Percentiles rank a stretch among this genome's conserved stretches.
These are phyloP conservation scores for Dimargaris xerosporica DNA, from an alignment of 192 early-diverging fungal genomes.

Conservation along the genomic window DNA sequence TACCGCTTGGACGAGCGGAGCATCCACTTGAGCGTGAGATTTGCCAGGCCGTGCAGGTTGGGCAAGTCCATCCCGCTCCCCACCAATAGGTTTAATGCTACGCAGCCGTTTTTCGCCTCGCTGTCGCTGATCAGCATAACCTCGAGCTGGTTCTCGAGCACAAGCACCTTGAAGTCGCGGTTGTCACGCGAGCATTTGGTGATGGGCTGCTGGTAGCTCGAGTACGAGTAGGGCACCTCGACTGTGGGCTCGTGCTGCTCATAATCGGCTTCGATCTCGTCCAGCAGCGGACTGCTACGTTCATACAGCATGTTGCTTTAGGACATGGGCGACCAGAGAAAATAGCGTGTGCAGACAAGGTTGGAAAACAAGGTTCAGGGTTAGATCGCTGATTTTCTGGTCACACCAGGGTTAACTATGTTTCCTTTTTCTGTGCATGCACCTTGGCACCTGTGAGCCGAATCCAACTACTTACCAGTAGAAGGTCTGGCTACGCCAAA, in stretches of 20 bases:
- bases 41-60: neutral
- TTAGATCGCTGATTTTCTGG: too few species aligned
- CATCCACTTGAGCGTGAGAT: constrained; percentile 3
- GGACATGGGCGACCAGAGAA: too few species aligned
- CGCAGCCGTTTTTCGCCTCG: neutral
- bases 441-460: too few species aligned
- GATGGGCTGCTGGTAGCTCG: neutral
- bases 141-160: constrained; percentile 10
- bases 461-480: too few species aligned
- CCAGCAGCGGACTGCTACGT: too few species aligned
- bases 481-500: too few species aligned
- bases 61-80: constrained; percentile 1
- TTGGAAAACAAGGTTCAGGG: too few species aligned
- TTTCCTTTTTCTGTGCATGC: too few species aligned
- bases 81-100: neutral
- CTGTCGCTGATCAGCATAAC: constrained; percentile 8
- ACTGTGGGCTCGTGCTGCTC: neutral
- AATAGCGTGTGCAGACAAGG: too few species aligned
- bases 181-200: neutral
- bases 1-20: neutral
- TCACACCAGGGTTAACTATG: too few species aligned
- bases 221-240: constrained; percentile 3
- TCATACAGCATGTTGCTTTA: too few species aligned
- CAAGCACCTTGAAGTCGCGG: constrained; percentile 5
- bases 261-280: too few species aligned